Base-by-base conservation (phyloP, 208 protist species). In the Leishmania turanica region DNA sequence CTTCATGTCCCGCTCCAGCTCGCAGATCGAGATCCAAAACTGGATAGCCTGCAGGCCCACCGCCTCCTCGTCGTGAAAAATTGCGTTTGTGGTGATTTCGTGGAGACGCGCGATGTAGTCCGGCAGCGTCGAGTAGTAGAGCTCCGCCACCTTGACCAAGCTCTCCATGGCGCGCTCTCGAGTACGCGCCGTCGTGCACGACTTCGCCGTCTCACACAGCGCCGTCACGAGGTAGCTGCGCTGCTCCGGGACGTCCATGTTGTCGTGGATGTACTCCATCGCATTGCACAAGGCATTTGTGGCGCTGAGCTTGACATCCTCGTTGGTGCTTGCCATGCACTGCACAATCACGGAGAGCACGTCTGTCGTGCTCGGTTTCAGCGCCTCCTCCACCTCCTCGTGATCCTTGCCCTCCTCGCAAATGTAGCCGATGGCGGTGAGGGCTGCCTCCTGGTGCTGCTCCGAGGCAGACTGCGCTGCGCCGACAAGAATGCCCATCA, bases 1-100 rank as follows among this genome's bases (percentile, higher is more conserved):
- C 73, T 91, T 83, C 82, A 99, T 92, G 40, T 96, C 90, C 1
- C 84, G 78, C 90, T 99, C 99, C 56, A 91, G 92, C 72, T 99
- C 99, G 85, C 96, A 99, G 66, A 99, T 97, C 37, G 96, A 96
- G 47, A 97, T 97, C 99, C 99, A 99, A 88, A 99, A 99, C 79
- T 99, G 97, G 77, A 99, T 95, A 7, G 98, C 99, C 90, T 99
- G 98, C 79, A 99, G 90, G 31, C 85, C 93, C 6, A 99, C 96
- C 47, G 78, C 58, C 82, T 99, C 98, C 49, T 95, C 89, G 81
- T 99, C 97, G 49, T 91, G 88, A 82, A 96, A 88, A 79, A 99
- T 99, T 47, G 95, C 92, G 42, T 84, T 87, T 9, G 92, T 90
- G 19, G 99, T 99, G 60, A 99, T 95, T 71, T 91, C 76, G 80